Percentiles rank a stretch among this genome's conserved stretches.
phyloP scores from a whole-genome alignment of 352 stramenopile genomes.

The Detonula confervacea region DNA sequence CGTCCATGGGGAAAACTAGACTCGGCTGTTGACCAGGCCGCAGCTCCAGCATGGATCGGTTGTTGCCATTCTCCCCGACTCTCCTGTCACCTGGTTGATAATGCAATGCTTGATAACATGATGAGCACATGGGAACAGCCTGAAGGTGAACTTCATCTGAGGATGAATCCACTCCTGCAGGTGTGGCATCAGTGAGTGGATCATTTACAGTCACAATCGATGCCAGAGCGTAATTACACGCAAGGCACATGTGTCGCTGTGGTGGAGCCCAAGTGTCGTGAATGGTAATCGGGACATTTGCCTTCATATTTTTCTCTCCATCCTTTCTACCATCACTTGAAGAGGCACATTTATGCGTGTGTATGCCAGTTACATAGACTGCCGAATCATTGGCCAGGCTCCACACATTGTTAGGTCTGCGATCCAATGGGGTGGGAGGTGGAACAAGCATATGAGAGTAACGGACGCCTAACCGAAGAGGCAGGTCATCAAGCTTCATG shows the following conservation, averaged over 20 bases:
- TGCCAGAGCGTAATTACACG: slow-evolving; percentile 45
- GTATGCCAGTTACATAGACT: slow-evolving; percentile 52
- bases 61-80: not conserved
- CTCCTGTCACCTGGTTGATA: slow-evolving; percentile 18
- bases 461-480: slow-evolving; percentile 64
- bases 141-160: slow-evolving; percentile 17
- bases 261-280: slow-evolving; percentile 49
- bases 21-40: not conserved
- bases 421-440: slow-evolving; percentile 6
- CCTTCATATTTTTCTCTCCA: not conserved
- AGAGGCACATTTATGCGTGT: slow-evolving; percentile 10
- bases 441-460: slow-evolving; percentile 69
- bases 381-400: slow-evolving; percentile 29
- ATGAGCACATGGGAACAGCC: slow-evolving; percentile 40
- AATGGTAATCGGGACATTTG: slow-evolving; percentile 28
- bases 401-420: not conserved
- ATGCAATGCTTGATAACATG: slow-evolving; percentile 48
- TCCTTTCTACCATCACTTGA: not conserved
- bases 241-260: slow-evolving; percentile 25
- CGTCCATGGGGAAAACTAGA: slow-evolving; percentile 4
- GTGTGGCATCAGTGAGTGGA: slow-evolving; percentile 31
- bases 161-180: not conserved
- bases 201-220: slow-evolving; percentile 49
- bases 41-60: not conserved
- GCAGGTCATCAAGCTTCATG: slow-evolving; percentile 58